Percentiles rank a stretch among this genome's conserved stretches.
These are phyloP conservation scores for Venturia aucupariae DNA, from an alignment of 2,329 filamentous ascomycete species.

Conservation along the genomic window DNA sequence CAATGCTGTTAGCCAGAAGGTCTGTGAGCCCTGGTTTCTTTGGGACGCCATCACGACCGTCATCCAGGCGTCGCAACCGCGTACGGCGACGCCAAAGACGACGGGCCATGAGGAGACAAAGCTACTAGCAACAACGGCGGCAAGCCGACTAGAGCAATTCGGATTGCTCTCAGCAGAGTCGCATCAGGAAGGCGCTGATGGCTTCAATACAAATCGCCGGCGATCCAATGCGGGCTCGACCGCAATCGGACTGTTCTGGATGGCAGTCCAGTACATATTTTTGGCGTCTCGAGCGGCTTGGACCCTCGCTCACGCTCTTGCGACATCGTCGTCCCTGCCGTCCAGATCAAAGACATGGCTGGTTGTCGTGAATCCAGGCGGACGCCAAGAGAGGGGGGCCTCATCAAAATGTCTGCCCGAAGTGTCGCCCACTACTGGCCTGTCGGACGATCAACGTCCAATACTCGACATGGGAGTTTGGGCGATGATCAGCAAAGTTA, in stretches of 20 bases:
- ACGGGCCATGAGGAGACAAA: constrained; percentile 25
- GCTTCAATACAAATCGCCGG: neutral
- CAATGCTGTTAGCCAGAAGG: constrained; percentile 67
- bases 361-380: neutral
- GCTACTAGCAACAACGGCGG: constrained; percentile 19
- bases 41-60: constrained; percentile 76
- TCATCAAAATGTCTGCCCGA: neutral
- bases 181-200: constrained; percentile 20
- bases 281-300: constrained; percentile 54
- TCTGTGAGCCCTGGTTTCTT: constrained; percentile 79
- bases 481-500: constrained; percentile 60
- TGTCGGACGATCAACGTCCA: constrained; percentile 39
- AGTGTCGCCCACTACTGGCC: constrained; percentile 16
- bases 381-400: constrained; percentile 1
- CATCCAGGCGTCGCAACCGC: constrained; percentile 39
- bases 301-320: constrained; percentile 54
- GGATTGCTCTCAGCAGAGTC: constrained; percentile 38
- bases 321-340: constrained; percentile 59
- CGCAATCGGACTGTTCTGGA: constrained; percentile 41
- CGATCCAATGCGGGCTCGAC: constrained; percentile 10
- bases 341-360: constrained; percentile 35
- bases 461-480: constrained; percentile 71
- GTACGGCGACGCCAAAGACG: constrained; percentile 22
- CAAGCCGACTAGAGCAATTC: constrained; percentile 46
- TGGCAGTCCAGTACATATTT: constrained; percentile 42